Conservation (phyloP, 208 protist genomes). For the Kentomonas sorsogonicus region DNA sequence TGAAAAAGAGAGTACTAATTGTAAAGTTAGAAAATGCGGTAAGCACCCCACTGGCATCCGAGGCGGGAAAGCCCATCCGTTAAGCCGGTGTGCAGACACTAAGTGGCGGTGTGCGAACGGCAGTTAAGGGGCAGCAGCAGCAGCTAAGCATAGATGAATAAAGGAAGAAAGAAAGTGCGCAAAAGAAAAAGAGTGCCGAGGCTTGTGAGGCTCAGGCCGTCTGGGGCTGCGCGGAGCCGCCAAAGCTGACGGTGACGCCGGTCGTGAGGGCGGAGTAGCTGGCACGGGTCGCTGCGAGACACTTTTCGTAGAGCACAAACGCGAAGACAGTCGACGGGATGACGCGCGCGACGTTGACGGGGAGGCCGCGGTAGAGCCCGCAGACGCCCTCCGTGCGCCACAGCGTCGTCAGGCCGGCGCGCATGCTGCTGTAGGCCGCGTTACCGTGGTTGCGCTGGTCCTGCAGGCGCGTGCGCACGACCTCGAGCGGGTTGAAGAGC, state of each 20-base stretch:
- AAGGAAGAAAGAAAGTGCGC: too few species aligned
- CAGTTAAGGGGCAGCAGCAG: too few species aligned
- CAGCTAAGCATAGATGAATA: too few species aligned
- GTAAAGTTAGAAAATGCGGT: too few species aligned
- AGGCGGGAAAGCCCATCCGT: too few species aligned
- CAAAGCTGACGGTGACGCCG: background rate
- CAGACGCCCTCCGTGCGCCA: slow-evolving; percentile 64
- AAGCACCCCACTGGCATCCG: too few species aligned
- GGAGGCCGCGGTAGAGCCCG: slow-evolving; percentile 75
- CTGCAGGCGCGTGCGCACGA: slow-evolving; percentile 77
- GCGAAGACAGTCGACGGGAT: slow-evolving; percentile 74
- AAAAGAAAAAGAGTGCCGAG: too few species aligned
- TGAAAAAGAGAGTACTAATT: too few species aligned
- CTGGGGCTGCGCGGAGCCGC: background rate
- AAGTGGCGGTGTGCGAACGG: too few species aligned
- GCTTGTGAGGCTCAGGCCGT: slow-evolving; percentile 18
- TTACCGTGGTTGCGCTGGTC: slow-evolving; percentile 47
- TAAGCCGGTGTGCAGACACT: too few species aligned
- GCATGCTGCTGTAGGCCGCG: slow-evolving; percentile 52
- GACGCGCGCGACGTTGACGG: slow-evolving; percentile 73
- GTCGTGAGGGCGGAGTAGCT: slow-evolving; percentile 8
- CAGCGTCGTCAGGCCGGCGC: slow-evolving; percentile 45
- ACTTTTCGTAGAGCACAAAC: slow-evolving; percentile 83
- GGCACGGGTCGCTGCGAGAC: slow-evolving; percentile 34
- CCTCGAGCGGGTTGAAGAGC: slow-evolving; percentile 81